phyloP scores from a whole-genome alignment of 495 filamentous ascomycete species.

The Jackrogersella multiformis region DNA sequence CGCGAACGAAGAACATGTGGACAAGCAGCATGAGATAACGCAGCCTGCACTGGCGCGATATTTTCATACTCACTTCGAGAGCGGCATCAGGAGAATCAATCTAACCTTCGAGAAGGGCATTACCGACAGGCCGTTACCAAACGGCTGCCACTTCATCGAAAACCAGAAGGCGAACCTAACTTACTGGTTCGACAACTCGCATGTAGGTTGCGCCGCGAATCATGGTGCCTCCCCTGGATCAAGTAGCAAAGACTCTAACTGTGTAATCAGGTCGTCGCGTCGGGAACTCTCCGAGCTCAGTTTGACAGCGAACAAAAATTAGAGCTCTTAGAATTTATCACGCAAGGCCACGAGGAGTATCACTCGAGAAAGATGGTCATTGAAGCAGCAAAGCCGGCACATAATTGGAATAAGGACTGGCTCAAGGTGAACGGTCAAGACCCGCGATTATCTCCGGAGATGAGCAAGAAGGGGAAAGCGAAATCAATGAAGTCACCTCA shows the following conservation, averaged over 20 bases:
- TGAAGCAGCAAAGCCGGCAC: slow-evolving; percentile 61
- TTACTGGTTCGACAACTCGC: slow-evolving; percentile 77
- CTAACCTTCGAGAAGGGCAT: slow-evolving; percentile 71
- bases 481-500: slow-evolving; percentile 58
- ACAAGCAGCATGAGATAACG: slow-evolving; percentile 81
- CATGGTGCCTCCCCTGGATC: neutral
- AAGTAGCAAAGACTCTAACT: slow-evolving; percentile 37
- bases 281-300: slow-evolving; percentile 68
- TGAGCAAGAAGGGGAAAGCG: slow-evolving; percentile 73
- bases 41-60: slow-evolving; percentile 79
- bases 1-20: slow-evolving; percentile 50
- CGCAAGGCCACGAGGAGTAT: slow-evolving; percentile 72
- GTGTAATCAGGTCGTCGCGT: slow-evolving; percentile 66
- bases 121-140: slow-evolving; percentile 63
- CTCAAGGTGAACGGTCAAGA: slow-evolving; percentile 62
- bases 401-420: slow-evolving; percentile 67
- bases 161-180: slow-evolving; percentile 69
- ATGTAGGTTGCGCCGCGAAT: slow-evolving; percentile 58
- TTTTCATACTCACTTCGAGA: slow-evolving; percentile 84
- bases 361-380: slow-evolving; percentile 66
- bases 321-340: slow-evolving; percentile 75
- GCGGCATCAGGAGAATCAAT: slow-evolving; percentile 80
- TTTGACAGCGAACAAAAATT: slow-evolving; percentile 76
- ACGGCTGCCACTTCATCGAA: slow-evolving; percentile 72
- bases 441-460: slow-evolving; percentile 74